Percentiles rank a stretch among this genome's conserved stretches.
Conservation (phyloP, 768 basidiomycete species). For the Mycena vulgaris region DNA sequence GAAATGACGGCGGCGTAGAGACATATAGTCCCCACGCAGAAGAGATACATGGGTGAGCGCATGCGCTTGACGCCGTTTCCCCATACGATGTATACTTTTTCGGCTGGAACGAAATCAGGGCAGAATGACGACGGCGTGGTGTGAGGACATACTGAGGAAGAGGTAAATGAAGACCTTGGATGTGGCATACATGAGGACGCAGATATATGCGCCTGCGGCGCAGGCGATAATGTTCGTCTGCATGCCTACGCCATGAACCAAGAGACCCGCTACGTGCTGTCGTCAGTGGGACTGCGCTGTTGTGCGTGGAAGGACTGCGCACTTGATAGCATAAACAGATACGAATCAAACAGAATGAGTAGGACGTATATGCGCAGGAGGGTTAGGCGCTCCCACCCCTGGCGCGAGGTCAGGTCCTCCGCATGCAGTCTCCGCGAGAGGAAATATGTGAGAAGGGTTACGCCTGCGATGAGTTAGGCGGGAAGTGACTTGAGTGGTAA, state of each 20-base stretch:
- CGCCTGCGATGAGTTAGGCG: not conserved
- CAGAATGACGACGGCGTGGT: not conserved
- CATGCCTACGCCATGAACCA: slow-evolving; percentile 62
- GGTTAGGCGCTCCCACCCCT: slow-evolving; percentile 11
- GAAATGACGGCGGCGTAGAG: slow-evolving; percentile 58
- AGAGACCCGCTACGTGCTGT: slow-evolving; percentile 51
- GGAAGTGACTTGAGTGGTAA: not conserved
- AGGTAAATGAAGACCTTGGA: slow-evolving; percentile 64
- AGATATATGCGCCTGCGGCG: slow-evolving; percentile 59
- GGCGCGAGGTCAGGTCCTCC: slow-evolving; percentile 12
- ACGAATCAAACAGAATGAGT: slow-evolving; percentile 28
- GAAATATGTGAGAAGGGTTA: slow-evolving; percentile 27
- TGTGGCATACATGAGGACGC: slow-evolving; percentile 58
- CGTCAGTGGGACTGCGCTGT: not conserved
- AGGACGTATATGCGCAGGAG: slow-evolving; percentile 31
- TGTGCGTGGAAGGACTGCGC: not conserved
- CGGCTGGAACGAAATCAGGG: slow-evolving; percentile 44
- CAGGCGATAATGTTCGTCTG: slow-evolving; percentile 53
- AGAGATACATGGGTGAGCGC: slow-evolving; percentile 57
- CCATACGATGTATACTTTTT: slow-evolving; percentile 65
- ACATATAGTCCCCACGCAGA: slow-evolving; percentile 54
- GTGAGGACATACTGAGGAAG: slow-evolving; percentile 60
- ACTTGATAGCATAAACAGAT: slow-evolving; percentile 29
- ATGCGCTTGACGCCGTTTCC: slow-evolving; percentile 48
- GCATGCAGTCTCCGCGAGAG: not conserved